Evolutionary conservation across 2,329 filamentous ascomycete genomes (phyloP), one percentile per base, ranked within the genome.

Genomic region (Colletotrichum musicola): DNA sequence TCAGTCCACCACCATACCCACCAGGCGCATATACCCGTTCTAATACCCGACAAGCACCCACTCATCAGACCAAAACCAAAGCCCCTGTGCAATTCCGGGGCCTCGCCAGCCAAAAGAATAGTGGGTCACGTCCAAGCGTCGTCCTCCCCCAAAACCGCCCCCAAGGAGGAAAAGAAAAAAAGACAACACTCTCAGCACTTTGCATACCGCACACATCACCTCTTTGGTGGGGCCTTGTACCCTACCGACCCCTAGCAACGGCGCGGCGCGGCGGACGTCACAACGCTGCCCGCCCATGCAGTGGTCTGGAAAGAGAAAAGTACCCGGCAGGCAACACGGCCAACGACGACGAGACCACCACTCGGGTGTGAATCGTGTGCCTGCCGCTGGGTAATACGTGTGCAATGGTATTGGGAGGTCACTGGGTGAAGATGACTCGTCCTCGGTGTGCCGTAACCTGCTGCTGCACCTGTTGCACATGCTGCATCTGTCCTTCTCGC

Each of bases 11-110:
- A 35, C 3, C 42, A 30, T 49, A 44, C 9, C 63, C 44, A 64
- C 40, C 40, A 50, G 22, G 50, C 42, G 42, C 54, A 51, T 68
- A 65, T 68, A 50, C 64, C 65, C 65, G 62, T n/a, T 42, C 44
- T 68, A 65, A 65, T 68, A 60, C 62, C 65, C 65, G 61, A 38
- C n/a, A 38, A 54, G 18, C 13, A 64, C 22, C 65, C 61, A 46
- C 55, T 55, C 22, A 64, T 60, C 61, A 68, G 54, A 55, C 61
- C 42, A 60, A 59, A 18, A 22, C 42, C 55, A 59, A 18, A 22
- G 14, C 30, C 60, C 42, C 55, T 65, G 49, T 9, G 7, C 30
- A 3, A 10, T 9, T 51, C 22, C 12, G 61, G 61, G 49, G 40
- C 55, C 18, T 35, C 9, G n/a, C 27, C 47, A 38, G 27, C 27